These are phyloP conservation scores for Alternaria dauci DNA, from an alignment of 2,329 filamentous ascomycete species.

Conservation along the genomic window DNA sequence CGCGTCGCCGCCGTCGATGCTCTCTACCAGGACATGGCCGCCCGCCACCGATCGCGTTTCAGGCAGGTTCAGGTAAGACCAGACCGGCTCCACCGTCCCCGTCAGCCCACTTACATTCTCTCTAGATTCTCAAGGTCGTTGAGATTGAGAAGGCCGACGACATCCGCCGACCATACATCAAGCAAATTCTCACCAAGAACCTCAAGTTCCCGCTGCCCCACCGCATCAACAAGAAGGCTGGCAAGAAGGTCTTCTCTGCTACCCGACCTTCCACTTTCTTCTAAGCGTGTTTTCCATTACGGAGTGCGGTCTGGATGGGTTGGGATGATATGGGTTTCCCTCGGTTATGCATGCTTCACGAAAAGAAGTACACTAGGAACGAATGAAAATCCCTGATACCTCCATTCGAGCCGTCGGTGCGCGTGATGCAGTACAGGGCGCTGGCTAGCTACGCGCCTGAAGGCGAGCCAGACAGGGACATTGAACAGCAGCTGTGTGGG, in stretches of 20 bases:
- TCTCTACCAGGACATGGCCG: slow-evolving; percentile 99
- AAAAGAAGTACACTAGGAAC: slow-evolving; percentile 54
- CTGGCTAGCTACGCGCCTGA: slow-evolving; percentile 13
- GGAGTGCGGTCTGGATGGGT: slow-evolving; percentile 51
- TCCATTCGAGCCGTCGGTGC: slow-evolving; percentile 33
- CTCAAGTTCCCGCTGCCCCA: slow-evolving; percentile 99
- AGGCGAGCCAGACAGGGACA: slow-evolving; percentile 7
- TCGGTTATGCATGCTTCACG: slow-evolving; percentile 53
- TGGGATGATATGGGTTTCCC: slow-evolving; percentile 51
- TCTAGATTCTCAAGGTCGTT: slow-evolving; percentile 94
- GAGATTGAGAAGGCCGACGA: slow-evolving; percentile 95
- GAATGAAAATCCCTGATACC: slow-evolving; percentile 55
- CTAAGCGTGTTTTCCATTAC: slow-evolving; percentile 67
- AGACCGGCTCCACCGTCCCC: background rate
- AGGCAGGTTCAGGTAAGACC: slow-evolving; percentile 92
- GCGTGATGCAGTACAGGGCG: slow-evolving; percentile 33
- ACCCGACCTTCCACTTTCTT: slow-evolving; percentile 97
- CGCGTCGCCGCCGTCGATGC: slow-evolving; percentile 94
- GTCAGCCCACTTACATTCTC: slow-evolving; percentile 9
- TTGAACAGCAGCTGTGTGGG: slow-evolving; percentile 5
- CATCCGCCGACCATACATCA: slow-evolving; percentile 98
- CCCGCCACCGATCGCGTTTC: slow-evolving; percentile 97
- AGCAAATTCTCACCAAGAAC: slow-evolving; percentile 93
- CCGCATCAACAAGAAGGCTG: slow-evolving; percentile 82
- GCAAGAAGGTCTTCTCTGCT: slow-evolving; percentile 91